A percentile compares a stretch with the other conserved stretches of the same genome.
Evolutionary conservation across 257 asterid species (phyloP).

Genomic region (Parsonsia alboflavescens): DNA sequence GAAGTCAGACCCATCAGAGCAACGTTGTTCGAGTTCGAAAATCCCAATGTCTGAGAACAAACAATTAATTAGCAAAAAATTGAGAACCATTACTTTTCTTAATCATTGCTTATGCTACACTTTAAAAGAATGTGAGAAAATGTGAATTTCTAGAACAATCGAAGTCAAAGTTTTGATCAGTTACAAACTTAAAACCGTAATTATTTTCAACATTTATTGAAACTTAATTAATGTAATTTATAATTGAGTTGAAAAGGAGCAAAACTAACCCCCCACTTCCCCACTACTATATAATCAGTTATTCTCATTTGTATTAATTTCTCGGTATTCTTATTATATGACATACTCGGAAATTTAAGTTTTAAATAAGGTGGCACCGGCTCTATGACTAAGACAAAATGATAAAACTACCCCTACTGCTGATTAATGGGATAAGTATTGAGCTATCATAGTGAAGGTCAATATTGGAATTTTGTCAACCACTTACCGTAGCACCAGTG

Average conservation of each 20-base stretch:
- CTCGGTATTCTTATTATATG: no score
- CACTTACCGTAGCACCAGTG: slow-evolving; percentile 20
- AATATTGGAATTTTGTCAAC: neutral
- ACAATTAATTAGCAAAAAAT: neutral
- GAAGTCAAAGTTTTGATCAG: neutral
- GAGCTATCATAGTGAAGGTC: neutral
- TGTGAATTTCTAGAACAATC: no score
- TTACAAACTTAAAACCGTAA: neutral
- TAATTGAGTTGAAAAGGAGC: no score
- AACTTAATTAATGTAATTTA: no score
- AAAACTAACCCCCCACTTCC: slow-evolving; percentile 18
- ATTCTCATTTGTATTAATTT: neutral
- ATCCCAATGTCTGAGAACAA: slow-evolving; percentile 24
- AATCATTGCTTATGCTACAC: neutral
- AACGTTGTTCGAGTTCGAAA: slow-evolving; percentile 26
- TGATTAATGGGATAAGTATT: no score
- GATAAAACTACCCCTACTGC: neutral
- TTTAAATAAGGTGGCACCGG: neutral
- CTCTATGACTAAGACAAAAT: neutral
- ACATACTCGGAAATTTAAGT: no score
- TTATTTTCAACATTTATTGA: no score
- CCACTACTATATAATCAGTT: slow-evolving; percentile 9
- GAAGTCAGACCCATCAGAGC: slow-evolving; percentile 19
- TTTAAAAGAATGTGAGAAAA: no score
- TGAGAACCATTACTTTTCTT: neutral